phyloP scores from a whole-genome alignment of 305 asterid genomes.

The Striga hermonthica region DNA sequence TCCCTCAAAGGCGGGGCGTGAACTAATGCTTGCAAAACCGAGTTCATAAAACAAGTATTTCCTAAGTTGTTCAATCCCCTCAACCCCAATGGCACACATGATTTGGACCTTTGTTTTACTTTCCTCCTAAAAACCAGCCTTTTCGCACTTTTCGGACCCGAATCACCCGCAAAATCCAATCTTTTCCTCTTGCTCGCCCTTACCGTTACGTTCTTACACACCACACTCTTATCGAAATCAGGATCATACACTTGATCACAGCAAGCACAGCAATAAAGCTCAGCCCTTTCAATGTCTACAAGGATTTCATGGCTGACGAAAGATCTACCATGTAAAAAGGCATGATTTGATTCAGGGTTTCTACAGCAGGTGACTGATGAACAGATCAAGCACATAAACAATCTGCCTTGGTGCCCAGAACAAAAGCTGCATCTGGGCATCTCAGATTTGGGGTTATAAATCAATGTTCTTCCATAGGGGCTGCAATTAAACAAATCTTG shows the following conservation, averaged over 20 bases:
- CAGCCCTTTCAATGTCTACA: conserved; percentile 63
- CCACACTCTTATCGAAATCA: conserved; percentile 55
- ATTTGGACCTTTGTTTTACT: conserved; percentile 59
- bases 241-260: conserved; percentile 76
- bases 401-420: conserved; percentile 46
- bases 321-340: conserved; percentile 49
- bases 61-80: conserved; percentile 81
- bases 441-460: conserved; percentile 41
- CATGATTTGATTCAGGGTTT: conserved; percentile 45
- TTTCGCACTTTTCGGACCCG: conserved; percentile 43
- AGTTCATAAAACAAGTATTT: conserved; percentile 77
- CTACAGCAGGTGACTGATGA: conserved; percentile 47
- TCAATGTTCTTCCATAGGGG: conserved; percentile 52
- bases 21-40: conserved; percentile 75
- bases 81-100: conserved; percentile 64
- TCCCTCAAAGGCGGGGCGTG: conserved; percentile 77
- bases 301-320: conserved; percentile 50
- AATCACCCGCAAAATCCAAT: conserved; percentile 59
- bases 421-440: conserved; percentile 57
- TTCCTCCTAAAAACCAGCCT: conserved; percentile 44
- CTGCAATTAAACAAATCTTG: conserved; percentile 44
- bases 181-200: conserved; percentile 68
- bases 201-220: conserved; percentile 39
- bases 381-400: conserved; percentile 68
- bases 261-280: conserved; percentile 60